Base-by-base conservation (phyloP, 306 rosid species). In the Rosa chinensis region DNA sequence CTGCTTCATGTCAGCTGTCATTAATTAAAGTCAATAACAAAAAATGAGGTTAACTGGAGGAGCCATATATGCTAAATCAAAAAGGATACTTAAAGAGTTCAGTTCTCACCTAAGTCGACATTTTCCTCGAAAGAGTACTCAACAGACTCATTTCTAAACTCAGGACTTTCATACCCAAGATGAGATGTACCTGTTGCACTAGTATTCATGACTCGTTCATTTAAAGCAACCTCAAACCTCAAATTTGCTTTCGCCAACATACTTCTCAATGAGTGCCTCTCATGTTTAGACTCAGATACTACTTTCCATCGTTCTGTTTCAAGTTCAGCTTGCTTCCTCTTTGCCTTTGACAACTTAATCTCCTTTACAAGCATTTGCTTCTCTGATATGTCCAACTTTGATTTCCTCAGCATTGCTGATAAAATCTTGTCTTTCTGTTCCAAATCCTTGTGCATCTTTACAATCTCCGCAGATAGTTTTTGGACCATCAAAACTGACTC, bases 371-470 rank as follows among this genome's bases (percentile, higher is more conserved):
- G 87, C 95, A 91, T 85, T 53, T 92, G 97, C 87, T 91, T 95
- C 83, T 95, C 97, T 20, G 93, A 86, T 40, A 78, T 84, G 63
- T 95, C 99, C 40, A 92, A 70, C 88, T 91, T 95, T 28, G 92
- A 92, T 77, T 91, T 95, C 87, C 99, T 89, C 87, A 95, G 82
- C 92, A 93, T 88, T 48, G 98, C 97, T 28, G 99, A 95, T 82
- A 95, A 82, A 80, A 90, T 95, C 80, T 95, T 95, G 69, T 95
- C 99, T 72, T 95, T 95, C 83, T 95, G 97, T 68, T 95, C 98
- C 84, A 89, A 90, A 88, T 95, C 98, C 81, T 92, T 88, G 52
- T 89, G 97, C 87, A 86, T 71, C 53, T 89, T 95, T 6, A 87
- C 82, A 58, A 91, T 83, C 84, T 95, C 98, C 49, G 87, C 42